phyloP scores from a whole-genome alignment of 345 rosid species.

The Microthlaspi erraticum region DNA sequence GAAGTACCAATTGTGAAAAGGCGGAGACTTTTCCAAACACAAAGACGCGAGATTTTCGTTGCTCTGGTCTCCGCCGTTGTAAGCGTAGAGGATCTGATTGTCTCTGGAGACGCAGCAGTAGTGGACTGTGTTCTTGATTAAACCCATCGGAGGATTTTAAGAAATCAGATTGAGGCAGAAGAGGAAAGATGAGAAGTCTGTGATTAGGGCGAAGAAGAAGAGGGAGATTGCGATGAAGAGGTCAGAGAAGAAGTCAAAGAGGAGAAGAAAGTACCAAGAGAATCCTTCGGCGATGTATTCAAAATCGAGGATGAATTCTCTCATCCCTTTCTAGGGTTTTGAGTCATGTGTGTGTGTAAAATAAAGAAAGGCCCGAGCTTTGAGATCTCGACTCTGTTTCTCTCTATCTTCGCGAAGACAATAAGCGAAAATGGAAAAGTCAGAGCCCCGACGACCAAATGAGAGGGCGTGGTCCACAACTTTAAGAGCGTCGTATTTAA shows the following conservation, averaged over 20 bases:
- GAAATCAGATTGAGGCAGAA: slow-evolving; percentile 41
- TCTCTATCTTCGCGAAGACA: slow-evolving; percentile 1
- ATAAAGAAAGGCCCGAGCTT: not conserved
- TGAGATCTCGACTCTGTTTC: not conserved
- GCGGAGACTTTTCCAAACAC: slow-evolving; percentile 68
- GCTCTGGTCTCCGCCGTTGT: slow-evolving; percentile 61
- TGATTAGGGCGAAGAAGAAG: slow-evolving; percentile 39
- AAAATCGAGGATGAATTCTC: slow-evolving; percentile 45
- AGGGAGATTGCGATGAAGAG: slow-evolving; percentile 36
- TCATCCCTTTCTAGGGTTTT: slow-evolving; percentile 43
- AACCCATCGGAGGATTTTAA: slow-evolving; percentile 50
- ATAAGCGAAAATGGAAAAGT: slow-evolving; percentile 20
- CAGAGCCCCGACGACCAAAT: slow-evolving; percentile 30
- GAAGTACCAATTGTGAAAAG: slow-evolving; percentile 80
- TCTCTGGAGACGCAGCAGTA: slow-evolving; percentile 74
- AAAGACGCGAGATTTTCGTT: slow-evolving; percentile 60
- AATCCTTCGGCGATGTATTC: slow-evolving; percentile 47
- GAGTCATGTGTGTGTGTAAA: slow-evolving; percentile 8
- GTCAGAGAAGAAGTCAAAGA: slow-evolving; percentile 44
- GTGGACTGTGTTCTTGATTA: slow-evolving; percentile 65
- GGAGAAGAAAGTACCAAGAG: slow-evolving; percentile 44
- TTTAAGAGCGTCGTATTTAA: not conserved
- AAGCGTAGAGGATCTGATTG: slow-evolving; percentile 55
- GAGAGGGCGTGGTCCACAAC: slow-evolving; percentile 33
- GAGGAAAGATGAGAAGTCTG: slow-evolving; percentile 39